Evolutionary conservation across 2,329 filamentous ascomycete species (phyloP), one percentile per base, ranked within the genome.

Genomic region (Aureobasidium sp.): DNA sequence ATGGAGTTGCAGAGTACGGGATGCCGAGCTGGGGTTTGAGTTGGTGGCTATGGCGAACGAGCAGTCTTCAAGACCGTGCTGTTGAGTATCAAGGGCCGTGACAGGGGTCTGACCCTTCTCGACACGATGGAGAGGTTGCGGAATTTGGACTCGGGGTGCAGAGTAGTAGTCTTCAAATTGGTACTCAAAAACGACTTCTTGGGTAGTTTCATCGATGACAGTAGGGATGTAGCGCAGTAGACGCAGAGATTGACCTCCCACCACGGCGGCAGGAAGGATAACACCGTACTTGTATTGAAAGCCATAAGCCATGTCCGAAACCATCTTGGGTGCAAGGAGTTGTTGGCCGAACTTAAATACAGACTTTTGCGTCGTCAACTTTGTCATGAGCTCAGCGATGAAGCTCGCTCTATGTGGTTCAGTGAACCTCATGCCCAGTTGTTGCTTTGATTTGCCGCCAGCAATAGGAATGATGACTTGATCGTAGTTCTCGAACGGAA

Each of bases 311-410:
- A 26, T 52, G 2, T 52, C 48, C 5, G 48, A 2, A 15, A 20
- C 9, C 48, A 52, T 13, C 9, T 20, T 24, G 5, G 29, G 47
- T 5, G n/a, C 47, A 6, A 51, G 27, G 8, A 52, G 32, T 8
- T 9, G 17, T 4, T 52, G 48, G 32, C 48, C 2, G 34, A 52
- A 3, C 15, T 50, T 50, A 15, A 37, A 26, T 2, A 59, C 43
- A 4, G 56, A 36, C 12, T 20, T 29, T 3, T 59, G 56, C 17
- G 56, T 48, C 5, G 32, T 48, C n/a, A 12, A 27, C 3, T 59
- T 59, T 32, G 56, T 59, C 56, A 50, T 50, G 41, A 59, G 56
- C 43, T 59, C 43, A 2, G 56, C 43, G 20, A 59, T 47, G 7
- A 59, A 59, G 43, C 26, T 50, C 56, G 27, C 27, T 17, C 56